A percentile compares a stretch with the other conserved stretches of the same genome.
Conservation (phyloP, 2,329 filamentous ascomycete genomes). For the Phyllosticta citriasiana region DNA sequence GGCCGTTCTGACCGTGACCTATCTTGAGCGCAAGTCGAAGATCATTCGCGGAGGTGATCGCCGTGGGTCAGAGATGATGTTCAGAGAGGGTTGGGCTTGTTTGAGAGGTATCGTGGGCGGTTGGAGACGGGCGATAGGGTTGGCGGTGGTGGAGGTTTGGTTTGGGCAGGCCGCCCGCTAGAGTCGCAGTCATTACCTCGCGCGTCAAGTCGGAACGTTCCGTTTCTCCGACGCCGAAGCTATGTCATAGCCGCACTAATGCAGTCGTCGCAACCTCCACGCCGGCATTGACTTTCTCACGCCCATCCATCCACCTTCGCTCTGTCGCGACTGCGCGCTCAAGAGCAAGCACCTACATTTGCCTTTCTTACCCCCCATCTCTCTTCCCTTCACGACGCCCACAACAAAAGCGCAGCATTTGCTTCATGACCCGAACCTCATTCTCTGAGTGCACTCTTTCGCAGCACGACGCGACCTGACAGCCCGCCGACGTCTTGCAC, state of each 20-base stretch:
- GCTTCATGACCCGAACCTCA: neutral
- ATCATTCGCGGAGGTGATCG: constrained; percentile 3
- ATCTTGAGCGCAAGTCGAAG: neutral
- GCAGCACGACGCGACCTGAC: neutral
- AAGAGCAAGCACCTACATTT: neutral
- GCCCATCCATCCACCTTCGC: neutral
- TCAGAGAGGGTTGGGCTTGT: neutral
- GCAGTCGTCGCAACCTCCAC: neutral
- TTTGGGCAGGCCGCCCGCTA: neutral
- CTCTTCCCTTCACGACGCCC: neutral
- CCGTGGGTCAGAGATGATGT: neutral
- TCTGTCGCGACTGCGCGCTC: neutral
- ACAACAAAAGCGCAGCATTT: neutral
- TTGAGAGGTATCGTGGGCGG: neutral
- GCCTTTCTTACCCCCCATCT: neutral
- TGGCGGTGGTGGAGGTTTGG: neutral
- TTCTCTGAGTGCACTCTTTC: neutral
- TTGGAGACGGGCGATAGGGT: neutral
- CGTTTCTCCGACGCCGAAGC: neutral
- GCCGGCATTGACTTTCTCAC: neutral
- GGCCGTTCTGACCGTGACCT: constrained; percentile 6
- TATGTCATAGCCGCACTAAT: neutral
- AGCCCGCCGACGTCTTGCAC: neutral
- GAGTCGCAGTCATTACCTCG: neutral
- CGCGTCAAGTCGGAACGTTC: neutral